These are phyloP conservation scores for Circinella umbellata DNA, from an alignment of 371 early-diverging fungal genomes.

Conservation along the genomic window DNA sequence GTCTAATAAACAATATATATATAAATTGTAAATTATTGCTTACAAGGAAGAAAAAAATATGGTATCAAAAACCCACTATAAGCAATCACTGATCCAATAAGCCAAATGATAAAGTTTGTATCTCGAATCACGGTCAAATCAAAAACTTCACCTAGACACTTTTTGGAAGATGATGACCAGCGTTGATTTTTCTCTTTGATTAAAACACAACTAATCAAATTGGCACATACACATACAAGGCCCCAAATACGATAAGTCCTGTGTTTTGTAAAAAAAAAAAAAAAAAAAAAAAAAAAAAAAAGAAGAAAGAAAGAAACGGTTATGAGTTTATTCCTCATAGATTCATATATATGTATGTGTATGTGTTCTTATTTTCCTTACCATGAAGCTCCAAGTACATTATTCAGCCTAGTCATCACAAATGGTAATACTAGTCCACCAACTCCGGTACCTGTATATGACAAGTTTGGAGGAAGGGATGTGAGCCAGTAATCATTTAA, in stretches of 20 bases:
- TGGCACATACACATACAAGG: slow-evolving; percentile 16
- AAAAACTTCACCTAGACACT: slow-evolving; percentile 16
- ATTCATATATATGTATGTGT: no score
- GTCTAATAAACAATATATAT: no score
- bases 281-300: not conserved
- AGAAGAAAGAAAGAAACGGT: not conserved
- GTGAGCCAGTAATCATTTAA: no score
- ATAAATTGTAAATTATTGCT: not conserved
- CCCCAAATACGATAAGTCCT: slow-evolving; percentile 28
- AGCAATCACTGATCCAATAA: slow-evolving; percentile 21
- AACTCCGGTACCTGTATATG: slow-evolving; percentile 70
- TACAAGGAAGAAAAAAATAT: slow-evolving; percentile 30
- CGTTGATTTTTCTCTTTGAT: slow-evolving; percentile 22
- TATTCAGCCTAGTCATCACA: slow-evolving; percentile 61
- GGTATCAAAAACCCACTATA: slow-evolving; percentile 31
- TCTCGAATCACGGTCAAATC: slow-evolving; percentile 17
- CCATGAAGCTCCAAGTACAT: slow-evolving; percentile 60
- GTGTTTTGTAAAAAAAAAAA: not conserved
- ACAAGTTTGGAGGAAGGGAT: no score
- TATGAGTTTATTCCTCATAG: not conserved
- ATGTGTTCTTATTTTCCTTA: slow-evolving; percentile 6
- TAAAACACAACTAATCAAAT: slow-evolving; percentile 21
- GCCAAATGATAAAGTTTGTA: slow-evolving; percentile 16
- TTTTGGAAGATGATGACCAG: not conserved
- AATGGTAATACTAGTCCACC: slow-evolving; percentile 79